Evolutionary conservation across 768 basidiomycete genomes (phyloP).

Genomic region (Lyophyllum shimeji): DNA sequence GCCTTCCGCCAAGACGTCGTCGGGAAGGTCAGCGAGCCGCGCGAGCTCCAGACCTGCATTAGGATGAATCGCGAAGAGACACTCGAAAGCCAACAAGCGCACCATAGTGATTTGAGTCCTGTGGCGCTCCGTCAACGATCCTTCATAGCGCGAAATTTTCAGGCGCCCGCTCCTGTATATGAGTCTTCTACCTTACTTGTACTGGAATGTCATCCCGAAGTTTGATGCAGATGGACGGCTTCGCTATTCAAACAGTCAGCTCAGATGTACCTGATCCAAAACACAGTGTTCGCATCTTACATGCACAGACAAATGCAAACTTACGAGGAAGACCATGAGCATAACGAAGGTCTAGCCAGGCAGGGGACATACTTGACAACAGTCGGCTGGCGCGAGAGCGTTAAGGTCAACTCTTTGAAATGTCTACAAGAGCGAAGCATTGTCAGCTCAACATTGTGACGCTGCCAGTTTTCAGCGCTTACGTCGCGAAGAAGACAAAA

Average conservation of each 20-base stretch:
- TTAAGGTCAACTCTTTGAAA: conserved; percentile 76
- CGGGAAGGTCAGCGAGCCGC: conserved; percentile 81
- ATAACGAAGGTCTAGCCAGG: not conserved
- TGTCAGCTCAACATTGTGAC: not conserved
- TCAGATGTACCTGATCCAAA: not conserved
- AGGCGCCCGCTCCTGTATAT: not conserved
- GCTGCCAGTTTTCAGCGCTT: conserved; percentile 14
- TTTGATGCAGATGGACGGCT: conserved; percentile 51
- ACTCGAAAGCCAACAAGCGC: conserved; percentile 8
- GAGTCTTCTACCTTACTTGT: conserved; percentile 50
- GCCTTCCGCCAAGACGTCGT: conserved; percentile 63
- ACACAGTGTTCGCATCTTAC: conserved; percentile 31
- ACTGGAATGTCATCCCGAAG: conserved; percentile 74
- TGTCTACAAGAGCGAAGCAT: conserved; percentile 51
- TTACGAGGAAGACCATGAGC: conserved; percentile 26
- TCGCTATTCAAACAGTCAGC: conserved; percentile 35
- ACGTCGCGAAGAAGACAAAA: conserved; percentile 93
- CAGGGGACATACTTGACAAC: conserved; percentile 63
- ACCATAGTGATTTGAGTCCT: conserved; percentile 76
- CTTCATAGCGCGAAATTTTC: conserved; percentile 31
- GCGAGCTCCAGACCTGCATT: conserved; percentile 82
- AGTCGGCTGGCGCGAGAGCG: conserved; percentile 73
- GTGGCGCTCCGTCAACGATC: conserved; percentile 70
- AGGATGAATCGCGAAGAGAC: not conserved
- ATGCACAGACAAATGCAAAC: conserved; percentile 82